phyloP scores from a whole-genome alignment of 2,329 filamentous ascomycete genomes.

The Phaeomoniella chlamydospora region DNA sequence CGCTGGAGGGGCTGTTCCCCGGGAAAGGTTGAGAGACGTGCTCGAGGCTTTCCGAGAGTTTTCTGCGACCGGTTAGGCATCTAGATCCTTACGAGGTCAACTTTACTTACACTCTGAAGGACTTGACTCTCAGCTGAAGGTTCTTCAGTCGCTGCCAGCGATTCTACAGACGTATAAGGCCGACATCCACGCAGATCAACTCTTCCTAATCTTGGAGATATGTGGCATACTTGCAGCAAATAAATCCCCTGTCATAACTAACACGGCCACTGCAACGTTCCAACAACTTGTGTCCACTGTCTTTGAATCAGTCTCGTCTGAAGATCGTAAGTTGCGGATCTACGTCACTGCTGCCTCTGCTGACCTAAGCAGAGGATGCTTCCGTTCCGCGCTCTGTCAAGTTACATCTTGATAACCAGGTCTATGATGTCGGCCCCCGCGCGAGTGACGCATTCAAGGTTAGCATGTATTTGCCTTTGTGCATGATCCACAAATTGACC shows the following conservation, averaged over 20 bases:
- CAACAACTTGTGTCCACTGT: constrained; percentile 86
- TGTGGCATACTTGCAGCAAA: constrained; percentile 83
- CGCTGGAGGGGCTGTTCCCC: constrained; percentile 64
- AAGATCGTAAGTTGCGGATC: constrained; percentile 51
- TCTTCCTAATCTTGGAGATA: constrained; percentile 73
- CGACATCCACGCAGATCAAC: constrained; percentile 64
- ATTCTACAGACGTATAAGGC: constrained; percentile 79
- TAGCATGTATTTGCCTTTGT: constrained; percentile 11
- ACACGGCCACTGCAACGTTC: constrained; percentile 89
- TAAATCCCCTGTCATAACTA: constrained; percentile 87
- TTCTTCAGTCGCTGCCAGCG: constrained; percentile 80
- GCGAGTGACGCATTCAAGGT: constrained; percentile 75
- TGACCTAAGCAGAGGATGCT: neutral
- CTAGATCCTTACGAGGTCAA: neutral
- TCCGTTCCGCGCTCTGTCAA: neutral
- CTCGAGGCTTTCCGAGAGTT: constrained; percentile 79
- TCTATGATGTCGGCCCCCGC: constrained; percentile 54
- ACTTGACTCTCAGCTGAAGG: constrained; percentile 88
- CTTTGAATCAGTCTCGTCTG: constrained; percentile 75
- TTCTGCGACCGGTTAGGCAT: constrained; percentile 47
- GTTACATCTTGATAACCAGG: constrained; percentile 50
- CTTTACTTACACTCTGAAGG: constrained; percentile 20
- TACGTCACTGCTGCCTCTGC: neutral
- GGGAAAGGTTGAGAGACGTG: constrained; percentile 67
- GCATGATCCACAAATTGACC: no score